Conservation (phyloP, 1,139 yeast species). For the Kluyveromyces marxianus region DNA sequence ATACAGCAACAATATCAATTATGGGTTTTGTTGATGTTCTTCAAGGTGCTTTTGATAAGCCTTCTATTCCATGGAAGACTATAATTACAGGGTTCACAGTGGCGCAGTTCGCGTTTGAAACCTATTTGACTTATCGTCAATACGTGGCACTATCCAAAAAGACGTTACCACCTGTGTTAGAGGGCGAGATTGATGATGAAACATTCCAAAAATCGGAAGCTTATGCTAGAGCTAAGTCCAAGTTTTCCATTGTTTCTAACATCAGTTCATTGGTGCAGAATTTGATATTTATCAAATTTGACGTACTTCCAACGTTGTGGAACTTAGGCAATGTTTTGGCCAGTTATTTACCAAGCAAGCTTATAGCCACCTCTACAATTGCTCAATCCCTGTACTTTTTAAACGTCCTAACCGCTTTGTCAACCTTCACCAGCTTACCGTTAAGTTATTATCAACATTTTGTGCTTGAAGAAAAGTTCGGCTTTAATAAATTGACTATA, state of each 20-base stretch:
- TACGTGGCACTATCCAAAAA: constrained; percentile 56
- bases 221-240: constrained; percentile 76
- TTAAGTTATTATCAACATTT: constrained; percentile 68
- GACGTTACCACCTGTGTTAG: constrained; percentile 52
- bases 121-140: constrained; percentile 70
- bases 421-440: constrained; percentile 56
- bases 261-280: constrained; percentile 49
- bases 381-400: constrained; percentile 65
- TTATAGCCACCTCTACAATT: constrained; percentile 42
- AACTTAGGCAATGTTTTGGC: constrained; percentile 33
- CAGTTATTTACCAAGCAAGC: constrained; percentile 35
- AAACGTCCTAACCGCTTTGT: constrained; percentile 40
- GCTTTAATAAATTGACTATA: constrained; percentile 80
- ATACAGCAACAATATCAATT: not conserved
- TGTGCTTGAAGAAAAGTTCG: constrained; percentile 85
- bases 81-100: constrained; percentile 68
- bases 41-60: constrained; percentile 42
- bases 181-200: constrained; percentile 58
- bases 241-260: constrained; percentile 55
- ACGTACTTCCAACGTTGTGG: constrained; percentile 70
- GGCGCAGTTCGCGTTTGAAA: constrained; percentile 68
- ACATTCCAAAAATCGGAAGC: constrained; percentile 73
- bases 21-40: constrained; percentile 34
- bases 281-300: constrained; percentile 49
- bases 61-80: constrained; percentile 68